Percentiles rank a stretch among this genome's conserved stretches.
Conservation (phyloP, 2,329 filamentous ascomycete species). For the Immersiporthe knoxdaviesiana region DNA sequence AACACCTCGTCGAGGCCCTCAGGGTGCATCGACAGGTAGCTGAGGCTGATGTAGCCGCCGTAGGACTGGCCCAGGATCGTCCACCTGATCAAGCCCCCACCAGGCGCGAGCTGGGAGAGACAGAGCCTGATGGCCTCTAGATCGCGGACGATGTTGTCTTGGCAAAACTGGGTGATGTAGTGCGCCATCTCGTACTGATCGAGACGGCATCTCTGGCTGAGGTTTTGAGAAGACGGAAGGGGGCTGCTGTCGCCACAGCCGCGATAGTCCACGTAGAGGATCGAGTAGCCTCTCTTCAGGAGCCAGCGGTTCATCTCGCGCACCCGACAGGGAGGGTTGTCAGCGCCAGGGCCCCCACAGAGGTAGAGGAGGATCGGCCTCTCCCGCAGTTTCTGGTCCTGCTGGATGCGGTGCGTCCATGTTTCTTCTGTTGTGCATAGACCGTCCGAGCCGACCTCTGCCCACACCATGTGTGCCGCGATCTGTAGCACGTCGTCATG, state of each 20-base stretch:
- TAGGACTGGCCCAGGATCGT: slow-evolving; percentile 73
- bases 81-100: slow-evolving; percentile 56
- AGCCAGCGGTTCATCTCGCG: slow-evolving; percentile 57
- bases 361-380: slow-evolving; percentile 54
- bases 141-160: slow-evolving; percentile 74
- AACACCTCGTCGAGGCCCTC: slow-evolving; percentile 66
- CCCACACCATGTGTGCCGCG: slow-evolving; percentile 17
- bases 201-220: slow-evolving; percentile 53
- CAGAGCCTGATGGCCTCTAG: slow-evolving; percentile 70
- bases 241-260: slow-evolving; percentile 70
- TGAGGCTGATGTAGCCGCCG: slow-evolving; percentile 72
- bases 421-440: background rate
- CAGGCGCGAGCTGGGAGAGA: slow-evolving; percentile 39
- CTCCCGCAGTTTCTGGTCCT: background rate
- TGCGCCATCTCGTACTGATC: slow-evolving; percentile 61
- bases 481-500: background rate
- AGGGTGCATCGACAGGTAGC: slow-evolving; percentile 70
- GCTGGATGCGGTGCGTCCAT: background rate
- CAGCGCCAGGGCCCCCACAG: slow-evolving; percentile 70
- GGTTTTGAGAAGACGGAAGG: slow-evolving; percentile 59
- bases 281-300: slow-evolving; percentile 68
- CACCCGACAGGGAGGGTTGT: slow-evolving; percentile 36
- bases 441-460: background rate
- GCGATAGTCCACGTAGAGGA: slow-evolving; percentile 71
- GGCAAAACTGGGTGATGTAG: slow-evolving; percentile 69